Evolutionary conservation across 2,329 filamentous ascomycete genomes (phyloP).

Genomic region (Chrysoporthe puriensis): DNA sequence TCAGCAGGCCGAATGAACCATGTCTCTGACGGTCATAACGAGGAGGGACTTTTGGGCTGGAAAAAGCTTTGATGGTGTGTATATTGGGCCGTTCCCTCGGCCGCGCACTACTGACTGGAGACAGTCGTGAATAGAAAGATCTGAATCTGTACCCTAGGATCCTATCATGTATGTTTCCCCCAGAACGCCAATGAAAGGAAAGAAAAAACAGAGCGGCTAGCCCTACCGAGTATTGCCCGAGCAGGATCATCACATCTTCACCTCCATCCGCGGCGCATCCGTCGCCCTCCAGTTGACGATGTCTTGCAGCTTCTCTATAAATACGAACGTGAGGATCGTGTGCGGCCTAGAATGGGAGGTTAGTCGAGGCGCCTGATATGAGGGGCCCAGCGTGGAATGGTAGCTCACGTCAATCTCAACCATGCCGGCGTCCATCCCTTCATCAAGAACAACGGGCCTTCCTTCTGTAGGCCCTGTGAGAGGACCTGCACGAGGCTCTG

Average conservation of each 20-base stretch:
- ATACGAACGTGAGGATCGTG: slow-evolving; percentile 50
- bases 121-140: neutral
- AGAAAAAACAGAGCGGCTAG: neutral
- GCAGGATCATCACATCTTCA: slow-evolving; percentile 19
- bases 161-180: neutral
- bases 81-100: too few species aligned
- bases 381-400: too few species aligned
- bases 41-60: too few species aligned
- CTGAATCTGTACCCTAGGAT: neutral
- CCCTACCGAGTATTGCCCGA: neutral
- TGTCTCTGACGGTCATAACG: too few species aligned
- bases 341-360: slow-evolving; percentile 39
- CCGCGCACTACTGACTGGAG: neutral
- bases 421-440: slow-evolving; percentile 52
- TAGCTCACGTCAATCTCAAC: slow-evolving; percentile 46
- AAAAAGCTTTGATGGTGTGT: neutral
- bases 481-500: slow-evolving; percentile 41
- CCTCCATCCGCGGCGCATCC: slow-evolving; percentile 10
- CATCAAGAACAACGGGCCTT: slow-evolving; percentile 48
- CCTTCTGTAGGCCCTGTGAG: slow-evolving; percentile 40
- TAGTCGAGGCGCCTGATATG: too few species aligned
- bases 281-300: slow-evolving; percentile 31
- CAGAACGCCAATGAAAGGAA: neutral
- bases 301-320: slow-evolving; percentile 49
- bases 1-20: too few species aligned